phyloP scores from a whole-genome alignment of 768 basidiomycete genomes.

The Jaapia argillacea region DNA sequence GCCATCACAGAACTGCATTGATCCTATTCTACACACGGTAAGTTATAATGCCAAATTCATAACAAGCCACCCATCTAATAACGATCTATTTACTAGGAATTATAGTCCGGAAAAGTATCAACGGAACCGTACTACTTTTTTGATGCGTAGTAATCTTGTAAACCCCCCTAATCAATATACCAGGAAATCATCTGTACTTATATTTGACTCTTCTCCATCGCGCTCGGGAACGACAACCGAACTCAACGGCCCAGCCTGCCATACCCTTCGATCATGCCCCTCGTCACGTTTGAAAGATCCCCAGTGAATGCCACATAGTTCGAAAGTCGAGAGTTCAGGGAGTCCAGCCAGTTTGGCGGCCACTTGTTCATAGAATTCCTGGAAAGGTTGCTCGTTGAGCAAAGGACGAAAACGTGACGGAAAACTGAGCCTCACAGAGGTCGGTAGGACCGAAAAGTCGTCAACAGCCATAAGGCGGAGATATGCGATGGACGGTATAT shows the following conservation, averaged over 20 bases:
- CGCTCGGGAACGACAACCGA: neutral
- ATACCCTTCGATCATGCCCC: neutral
- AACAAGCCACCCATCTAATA: too few relatives aligned
- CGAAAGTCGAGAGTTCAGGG: constrained; percentile 53
- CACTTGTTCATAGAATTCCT: constrained; percentile 59
- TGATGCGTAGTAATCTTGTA: too few relatives aligned
- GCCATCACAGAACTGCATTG: too few relatives aligned
- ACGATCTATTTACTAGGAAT: too few relatives aligned
- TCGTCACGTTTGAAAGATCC: constrained; percentile 5
- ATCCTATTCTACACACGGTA: too few relatives aligned
- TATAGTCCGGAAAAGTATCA: too few relatives aligned
- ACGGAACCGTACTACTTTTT: too few relatives aligned
- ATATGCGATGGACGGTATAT: constrained; percentile 52
- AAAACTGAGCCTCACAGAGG: constrained; percentile 16
- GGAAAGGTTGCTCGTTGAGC: constrained; percentile 6
- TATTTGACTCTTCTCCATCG: neutral
- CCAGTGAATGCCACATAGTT: constrained; percentile 73
- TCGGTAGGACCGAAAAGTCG: constrained; percentile 19
- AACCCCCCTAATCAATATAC: too few relatives aligned
- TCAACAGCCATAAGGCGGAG: constrained; percentile 48
- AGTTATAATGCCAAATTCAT: too few relatives aligned
- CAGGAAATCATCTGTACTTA: too few relatives aligned
- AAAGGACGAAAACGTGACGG: neutral
- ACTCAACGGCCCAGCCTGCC: neutral
- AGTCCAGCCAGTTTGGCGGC: constrained; percentile 48